Base-by-base conservation (phyloP, 2,329 filamentous ascomycete species). In the Coniella vitis region DNA sequence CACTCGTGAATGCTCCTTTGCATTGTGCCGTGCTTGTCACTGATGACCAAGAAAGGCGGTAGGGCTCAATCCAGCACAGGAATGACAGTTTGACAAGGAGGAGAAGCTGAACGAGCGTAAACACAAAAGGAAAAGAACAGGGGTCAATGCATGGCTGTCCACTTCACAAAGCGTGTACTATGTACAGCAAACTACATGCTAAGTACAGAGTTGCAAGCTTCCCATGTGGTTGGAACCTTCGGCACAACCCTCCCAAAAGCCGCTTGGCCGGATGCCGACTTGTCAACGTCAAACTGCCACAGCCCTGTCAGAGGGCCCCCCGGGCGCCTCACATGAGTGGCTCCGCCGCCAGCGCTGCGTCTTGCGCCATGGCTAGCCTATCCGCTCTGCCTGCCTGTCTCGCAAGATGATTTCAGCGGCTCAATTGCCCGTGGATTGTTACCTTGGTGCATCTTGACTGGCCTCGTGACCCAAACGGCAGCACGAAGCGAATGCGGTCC, bases 301-400 rank as follows among this genome's bases (percentile, higher is more conserved):
- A 45, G 43, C 43, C 43, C 38, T 31, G 17, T 35, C 42, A 20
- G 40, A 20, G 21, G 25, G 10, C 5, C 25, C 25, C 25, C 40
- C 40, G 25, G 16, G 25, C 14, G 19, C 25, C 40, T 25, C 29
- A 42, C 20, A 43, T 29, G 43, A 42, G 47, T 49, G 32, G 32
- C 43, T 44, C 50, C 34, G 50, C 50, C 46, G 50, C 10, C 36
- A 36, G 38, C 42, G 47, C 50, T 48, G 48, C 41, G 50, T 46
- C 49, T 41, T 52, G 50, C 50, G 50, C 50, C 50, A 48, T 52
- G 42, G 50, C 47, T 52, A 52, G 50, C 42, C 35, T 42, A 31
- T 36, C 22, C 29, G 34, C 37, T 37, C 34, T 36, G 17, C 16
- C 22, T 34, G 21, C 32, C 16, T 32, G 19, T 14, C 25, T 12